Conservation (phyloP, 2,329 filamentous ascomycete species). For the Xylaria arbuscula region DNA sequence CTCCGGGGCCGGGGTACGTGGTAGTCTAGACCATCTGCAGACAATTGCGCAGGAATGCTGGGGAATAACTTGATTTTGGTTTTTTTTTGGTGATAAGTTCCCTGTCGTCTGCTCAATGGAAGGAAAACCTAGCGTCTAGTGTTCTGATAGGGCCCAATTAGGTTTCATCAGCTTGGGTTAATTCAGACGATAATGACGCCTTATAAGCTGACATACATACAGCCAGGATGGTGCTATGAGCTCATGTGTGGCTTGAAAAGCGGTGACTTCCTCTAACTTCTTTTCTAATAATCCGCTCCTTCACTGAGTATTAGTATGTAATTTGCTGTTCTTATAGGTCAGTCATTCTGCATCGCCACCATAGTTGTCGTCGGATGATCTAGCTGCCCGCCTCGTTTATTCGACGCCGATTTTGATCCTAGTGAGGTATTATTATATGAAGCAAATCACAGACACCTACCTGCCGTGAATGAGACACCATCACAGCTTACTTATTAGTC, state of each 20-base stretch:
- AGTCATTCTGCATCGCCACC: neutral
- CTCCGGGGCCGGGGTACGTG: slow-evolving; percentile 18
- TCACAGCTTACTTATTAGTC: neutral
- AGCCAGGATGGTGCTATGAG: slow-evolving; percentile 6
- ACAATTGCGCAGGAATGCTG: slow-evolving; percentile 7
- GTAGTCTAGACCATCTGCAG: slow-evolving; percentile 6
- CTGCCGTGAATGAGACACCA: neutral
- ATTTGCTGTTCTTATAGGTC: slow-evolving; percentile 1
- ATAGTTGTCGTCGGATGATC: neutral
- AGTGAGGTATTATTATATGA: neutral
- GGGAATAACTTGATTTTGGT: neutral
- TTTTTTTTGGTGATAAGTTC: neutral
- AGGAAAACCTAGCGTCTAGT: neutral
- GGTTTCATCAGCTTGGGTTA: slow-evolving; percentile 2
- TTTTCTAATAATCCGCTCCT: neutral
- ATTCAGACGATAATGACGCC: slow-evolving; percentile 16
- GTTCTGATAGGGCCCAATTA: slow-evolving; percentile 9
- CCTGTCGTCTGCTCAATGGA: neutral
- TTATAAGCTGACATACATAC: slow-evolving; percentile 29
- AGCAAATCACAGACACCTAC: neutral
- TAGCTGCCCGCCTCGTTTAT: neutral
- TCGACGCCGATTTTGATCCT: neutral
- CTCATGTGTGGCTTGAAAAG: slow-evolving; percentile 14
- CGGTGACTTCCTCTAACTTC: slow-evolving; percentile 10
- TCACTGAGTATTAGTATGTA: neutral